phyloP scores from a whole-genome alignment of 2,329 filamentous ascomycete species.

The Dactylellina haptotyla region DNA sequence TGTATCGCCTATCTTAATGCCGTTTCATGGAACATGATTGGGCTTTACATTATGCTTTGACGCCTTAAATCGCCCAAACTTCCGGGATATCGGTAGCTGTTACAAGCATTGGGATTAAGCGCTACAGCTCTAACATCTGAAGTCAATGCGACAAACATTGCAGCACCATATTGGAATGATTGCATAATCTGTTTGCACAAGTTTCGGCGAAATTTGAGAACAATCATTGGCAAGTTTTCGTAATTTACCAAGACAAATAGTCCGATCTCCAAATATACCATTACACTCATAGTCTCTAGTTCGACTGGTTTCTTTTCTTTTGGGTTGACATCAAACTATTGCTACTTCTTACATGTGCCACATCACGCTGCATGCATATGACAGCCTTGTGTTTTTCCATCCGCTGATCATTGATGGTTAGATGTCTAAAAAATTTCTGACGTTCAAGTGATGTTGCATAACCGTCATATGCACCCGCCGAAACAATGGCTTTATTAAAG shows the following conservation, averaged over 20 bases:
- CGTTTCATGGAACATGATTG: background rate
- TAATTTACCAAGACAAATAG: too few species aligned
- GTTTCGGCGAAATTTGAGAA: too few species aligned
- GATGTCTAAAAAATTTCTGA: too few species aligned
- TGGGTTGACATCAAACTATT: too few species aligned
- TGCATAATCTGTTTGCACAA: background rate
- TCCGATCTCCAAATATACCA: too few species aligned
- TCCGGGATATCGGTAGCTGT: background rate
- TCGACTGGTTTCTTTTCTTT: too few species aligned
- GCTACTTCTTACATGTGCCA: background rate
- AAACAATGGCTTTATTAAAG: background rate
- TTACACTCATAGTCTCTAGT: too few species aligned
- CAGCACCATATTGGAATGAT: background rate
- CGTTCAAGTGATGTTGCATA: conserved; percentile 8
- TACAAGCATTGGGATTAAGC: background rate
- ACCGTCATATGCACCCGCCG: background rate
- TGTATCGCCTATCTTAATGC: background rate
- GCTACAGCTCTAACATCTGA: background rate
- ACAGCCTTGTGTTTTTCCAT: background rate
- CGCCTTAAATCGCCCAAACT: background rate
- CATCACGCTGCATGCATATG: conserved; percentile 7
- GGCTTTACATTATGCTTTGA: background rate
- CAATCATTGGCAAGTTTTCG: too few species aligned
- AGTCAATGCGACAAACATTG: conserved; percentile 6
- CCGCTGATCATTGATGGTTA: background rate